Conservation (phyloP, 2,329 filamentous ascomycete genomes). For the Tolypocladium album region DNA sequence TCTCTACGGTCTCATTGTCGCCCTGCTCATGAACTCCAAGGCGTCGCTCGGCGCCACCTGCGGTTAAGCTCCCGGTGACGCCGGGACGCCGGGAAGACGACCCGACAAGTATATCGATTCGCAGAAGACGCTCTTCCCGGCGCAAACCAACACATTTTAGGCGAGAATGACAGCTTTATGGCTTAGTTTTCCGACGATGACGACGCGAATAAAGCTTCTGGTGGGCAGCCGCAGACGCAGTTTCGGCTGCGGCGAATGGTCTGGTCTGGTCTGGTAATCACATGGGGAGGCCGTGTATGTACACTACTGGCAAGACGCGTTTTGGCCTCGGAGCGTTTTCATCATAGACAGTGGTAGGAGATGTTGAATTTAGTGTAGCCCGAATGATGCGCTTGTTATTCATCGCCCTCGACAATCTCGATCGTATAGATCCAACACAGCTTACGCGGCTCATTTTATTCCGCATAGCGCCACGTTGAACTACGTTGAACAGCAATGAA, state of each 20-base stretch:
- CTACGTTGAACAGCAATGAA: not conserved
- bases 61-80: constrained; percentile 20
- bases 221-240: not conserved
- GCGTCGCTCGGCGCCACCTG: constrained; percentile 54
- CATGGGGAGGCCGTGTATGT: constrained; percentile 27
- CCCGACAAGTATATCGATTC: constrained; percentile 26
- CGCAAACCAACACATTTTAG: constrained; percentile 10
- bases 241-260: not conserved
- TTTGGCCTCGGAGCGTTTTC: constrained; percentile 28
- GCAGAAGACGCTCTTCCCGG: constrained; percentile 12
- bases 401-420: not conserved
- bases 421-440: no score
- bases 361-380: constrained; percentile 32
- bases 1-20: constrained; percentile 98
- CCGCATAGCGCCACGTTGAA: not conserved
- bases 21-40: constrained; percentile 99
- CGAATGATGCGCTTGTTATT: constrained; percentile 22
- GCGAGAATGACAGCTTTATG: constrained; percentile 12
- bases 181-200: constrained; percentile 8
- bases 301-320: constrained; percentile 39
- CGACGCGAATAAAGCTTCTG: not conserved
- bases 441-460: not conserved
- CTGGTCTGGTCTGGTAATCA: constrained; percentile 1
- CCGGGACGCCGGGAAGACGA: constrained; percentile 10
- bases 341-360: constrained; percentile 35